Conservation (phyloP, 495 filamentous ascomycete species). For the Aspergillus homomorphus region DNA sequence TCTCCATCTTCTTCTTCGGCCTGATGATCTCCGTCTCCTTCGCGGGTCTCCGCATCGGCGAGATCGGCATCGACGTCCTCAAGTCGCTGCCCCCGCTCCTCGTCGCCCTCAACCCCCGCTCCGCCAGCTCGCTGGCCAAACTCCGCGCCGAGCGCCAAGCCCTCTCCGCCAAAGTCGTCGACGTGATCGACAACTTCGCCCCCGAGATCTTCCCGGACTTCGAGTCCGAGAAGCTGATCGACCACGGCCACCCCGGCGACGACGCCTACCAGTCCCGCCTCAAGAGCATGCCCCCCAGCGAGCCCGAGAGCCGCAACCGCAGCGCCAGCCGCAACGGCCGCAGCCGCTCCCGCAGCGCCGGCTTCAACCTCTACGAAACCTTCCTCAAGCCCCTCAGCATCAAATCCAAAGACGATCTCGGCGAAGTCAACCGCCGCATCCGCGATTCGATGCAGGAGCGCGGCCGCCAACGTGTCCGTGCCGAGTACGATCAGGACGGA, state of each 20-base stretch:
- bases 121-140: constrained; percentile 77
- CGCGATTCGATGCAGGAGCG: constrained; percentile 72
- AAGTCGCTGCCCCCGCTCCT: constrained; percentile 90
- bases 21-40: constrained; percentile 62
- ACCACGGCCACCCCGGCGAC: constrained; percentile 3
- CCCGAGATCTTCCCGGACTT: constrained; percentile 98
- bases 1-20: constrained; percentile 4
- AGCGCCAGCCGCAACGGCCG: constrained; percentile 53
- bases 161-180: constrained; percentile 78
- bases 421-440: constrained; percentile 77
- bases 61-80: constrained; percentile 96
- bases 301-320: constrained; percentile 53
- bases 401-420: constrained; percentile 64
- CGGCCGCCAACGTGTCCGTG: constrained; percentile 39
- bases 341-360: constrained; percentile 35
- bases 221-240: constrained; percentile 39
- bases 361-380: constrained; percentile 6
- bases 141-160: constrained; percentile 70
- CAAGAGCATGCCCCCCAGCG: constrained; percentile 21
- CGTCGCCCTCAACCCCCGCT: constrained; percentile 81
- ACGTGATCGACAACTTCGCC: constrained; percentile 90
- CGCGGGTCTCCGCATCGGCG: constrained; percentile 90
- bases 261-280: constrained; percentile 24
- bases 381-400: constrained; percentile 38
- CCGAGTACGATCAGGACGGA: constrained; percentile 4